A percentile compares a stretch with the other conserved stretches of the same genome.
phyloP scores from a whole-genome alignment of 192 early-diverging fungal genomes.

The Coemansia sp. region DNA sequence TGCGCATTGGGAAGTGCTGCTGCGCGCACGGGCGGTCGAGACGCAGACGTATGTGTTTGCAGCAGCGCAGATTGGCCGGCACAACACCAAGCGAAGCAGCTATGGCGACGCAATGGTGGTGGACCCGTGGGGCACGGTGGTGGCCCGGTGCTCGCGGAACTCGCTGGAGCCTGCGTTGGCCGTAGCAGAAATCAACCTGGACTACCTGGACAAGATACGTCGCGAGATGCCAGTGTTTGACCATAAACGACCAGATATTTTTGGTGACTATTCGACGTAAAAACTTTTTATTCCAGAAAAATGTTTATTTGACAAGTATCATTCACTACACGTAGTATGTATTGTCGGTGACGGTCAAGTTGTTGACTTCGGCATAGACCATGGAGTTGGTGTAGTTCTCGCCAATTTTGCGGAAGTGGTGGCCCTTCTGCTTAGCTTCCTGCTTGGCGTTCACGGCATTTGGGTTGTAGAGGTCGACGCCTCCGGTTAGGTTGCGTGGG shows the following conservation, averaged over 20 bases:
- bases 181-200: slow-evolving; percentile 64
- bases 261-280: slow-evolving; percentile 15
- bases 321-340: no score
- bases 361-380: no score
- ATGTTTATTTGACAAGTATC: no score
- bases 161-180: slow-evolving; percentile 59
- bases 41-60: slow-evolving; percentile 82
- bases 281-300: neutral
- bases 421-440: no score
- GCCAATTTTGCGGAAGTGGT: no score
- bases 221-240: slow-evolving; percentile 71
- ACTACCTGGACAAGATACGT: slow-evolving; percentile 59
- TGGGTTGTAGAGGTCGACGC: no score
- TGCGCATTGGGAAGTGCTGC: slow-evolving; percentile 81
- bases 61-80: slow-evolving; percentile 73
- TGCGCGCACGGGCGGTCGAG: slow-evolving; percentile 81
- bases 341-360: no score
- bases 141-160: slow-evolving; percentile 62
- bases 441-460: no score
- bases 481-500: no score
- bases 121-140: slow-evolving; percentile 77
- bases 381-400: no score
- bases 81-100: slow-evolving; percentile 66
- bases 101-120: slow-evolving; percentile 83
- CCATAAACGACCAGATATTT: slow-evolving; percentile 68